Percentiles rank a stretch among this genome's conserved stretches.
Conservation (phyloP, 768 basidiomycete genomes). For the Suillus bovinus region DNA sequence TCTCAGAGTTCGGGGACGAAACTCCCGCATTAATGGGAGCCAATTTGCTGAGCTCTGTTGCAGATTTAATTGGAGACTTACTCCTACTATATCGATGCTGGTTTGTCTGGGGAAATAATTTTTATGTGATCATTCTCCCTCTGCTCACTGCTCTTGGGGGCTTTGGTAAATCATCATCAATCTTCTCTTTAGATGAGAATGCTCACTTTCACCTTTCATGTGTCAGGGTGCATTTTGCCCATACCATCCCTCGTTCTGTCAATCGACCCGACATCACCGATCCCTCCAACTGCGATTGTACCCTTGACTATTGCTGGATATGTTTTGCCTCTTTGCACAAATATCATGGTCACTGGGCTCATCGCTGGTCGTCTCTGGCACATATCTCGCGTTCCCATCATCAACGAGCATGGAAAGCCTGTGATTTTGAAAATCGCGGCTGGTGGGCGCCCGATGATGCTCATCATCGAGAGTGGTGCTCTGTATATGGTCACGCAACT, state of each 20-base stretch:
- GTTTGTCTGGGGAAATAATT: slow-evolving; percentile 31
- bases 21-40: slow-evolving; percentile 20
- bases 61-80: slow-evolving; percentile 23
- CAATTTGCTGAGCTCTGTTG: slow-evolving; percentile 25
- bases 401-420: slow-evolving; percentile 1
- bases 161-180: slow-evolving; percentile 23
- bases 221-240: background rate
- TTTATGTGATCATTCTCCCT: slow-evolving; percentile 30
- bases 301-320: slow-evolving; percentile 32
- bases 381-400: slow-evolving; percentile 9
- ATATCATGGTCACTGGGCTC: slow-evolving; percentile 35
- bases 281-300: slow-evolving; percentile 27
- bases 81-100: slow-evolving; percentile 36
- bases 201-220: background rate
- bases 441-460: slow-evolving; percentile 18
- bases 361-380: slow-evolving; percentile 35
- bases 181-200: background rate
- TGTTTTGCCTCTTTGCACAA: slow-evolving; percentile 34
- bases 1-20: slow-evolving; percentile 20
- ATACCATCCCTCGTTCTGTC: background rate
- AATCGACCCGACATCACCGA: background rate
- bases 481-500: slow-evolving; percentile 33
- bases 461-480: slow-evolving; percentile 33
- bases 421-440: slow-evolving; percentile 5
- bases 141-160: slow-evolving; percentile 25